phyloP scores from a whole-genome alignment of 257 asterid species.

The Capsicum baccatum region DNA sequence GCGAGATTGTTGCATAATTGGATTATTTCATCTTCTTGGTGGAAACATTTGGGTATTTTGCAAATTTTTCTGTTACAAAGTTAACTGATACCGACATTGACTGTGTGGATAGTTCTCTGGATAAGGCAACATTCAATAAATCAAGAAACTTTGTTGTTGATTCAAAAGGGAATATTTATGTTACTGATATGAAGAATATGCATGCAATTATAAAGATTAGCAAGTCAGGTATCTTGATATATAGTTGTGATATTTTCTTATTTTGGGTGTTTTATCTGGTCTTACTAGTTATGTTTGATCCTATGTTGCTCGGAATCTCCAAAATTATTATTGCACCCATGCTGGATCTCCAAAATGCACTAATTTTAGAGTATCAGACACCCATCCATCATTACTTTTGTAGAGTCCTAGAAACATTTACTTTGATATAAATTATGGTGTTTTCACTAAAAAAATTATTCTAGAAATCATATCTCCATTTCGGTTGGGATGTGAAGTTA shows the following conservation, averaged over 20 bases:
- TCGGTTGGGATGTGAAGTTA: neutral
- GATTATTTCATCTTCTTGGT: neutral
- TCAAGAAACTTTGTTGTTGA: constrained; percentile 79
- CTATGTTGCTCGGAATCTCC: too few species aligned
- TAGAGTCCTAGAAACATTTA: too few species aligned
- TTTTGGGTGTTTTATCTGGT: neutral
- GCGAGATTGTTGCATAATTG: constrained; percentile 17
- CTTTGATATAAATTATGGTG: too few species aligned
- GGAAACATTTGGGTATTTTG: constrained; percentile 11
- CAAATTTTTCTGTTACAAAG: constrained; percentile 55
- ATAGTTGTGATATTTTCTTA: neutral
- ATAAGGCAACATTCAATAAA: constrained; percentile 59
- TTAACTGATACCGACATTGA: constrained; percentile 61
- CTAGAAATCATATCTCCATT: neutral
- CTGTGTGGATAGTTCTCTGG: constrained; percentile 72
- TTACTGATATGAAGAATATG: constrained; percentile 60
- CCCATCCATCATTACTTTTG: too few species aligned
- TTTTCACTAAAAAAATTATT: neutral
- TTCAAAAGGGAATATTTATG: constrained; percentile 71
- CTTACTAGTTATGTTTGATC: neutral
- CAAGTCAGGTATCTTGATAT: constrained; percentile 55
- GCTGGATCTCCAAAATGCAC: too few species aligned
- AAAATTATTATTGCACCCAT: too few species aligned
- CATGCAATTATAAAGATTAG: constrained; percentile 74
- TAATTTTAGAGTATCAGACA: too few species aligned